These are phyloP conservation scores for Globisporangium abappressorium DNA, from an alignment of 352 stramenopile species.

Conservation along the genomic window DNA sequence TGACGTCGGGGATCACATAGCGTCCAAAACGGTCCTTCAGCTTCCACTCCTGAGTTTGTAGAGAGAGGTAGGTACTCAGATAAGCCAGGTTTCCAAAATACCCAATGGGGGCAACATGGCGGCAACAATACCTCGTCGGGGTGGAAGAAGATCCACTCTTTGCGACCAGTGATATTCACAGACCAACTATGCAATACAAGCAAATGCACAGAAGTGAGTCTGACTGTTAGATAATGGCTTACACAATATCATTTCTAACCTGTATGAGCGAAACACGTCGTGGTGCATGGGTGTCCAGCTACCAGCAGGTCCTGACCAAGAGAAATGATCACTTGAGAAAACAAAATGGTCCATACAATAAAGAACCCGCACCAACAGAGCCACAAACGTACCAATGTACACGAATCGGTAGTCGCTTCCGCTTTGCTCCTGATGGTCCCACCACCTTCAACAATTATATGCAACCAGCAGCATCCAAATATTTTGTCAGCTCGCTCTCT, in stretches of 20 bases:
- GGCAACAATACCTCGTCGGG: constrained; percentile 69
- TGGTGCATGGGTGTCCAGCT: constrained; percentile 93
- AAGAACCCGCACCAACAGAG: not conserved
- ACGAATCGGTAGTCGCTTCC: constrained; percentile 95
- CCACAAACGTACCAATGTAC: constrained; percentile 81
- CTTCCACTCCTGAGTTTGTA: constrained; percentile 54
- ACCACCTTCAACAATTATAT: constrained; percentile 43
- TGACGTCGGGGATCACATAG: constrained; percentile 54
- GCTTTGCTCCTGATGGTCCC: constrained; percentile 61
- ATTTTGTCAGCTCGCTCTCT: not conserved
- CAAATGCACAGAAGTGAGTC: not conserved
- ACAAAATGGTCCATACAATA: not conserved
- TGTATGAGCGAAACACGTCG: constrained; percentile 96
- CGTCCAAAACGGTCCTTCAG: constrained; percentile 71
- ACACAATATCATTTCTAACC: constrained; percentile 25
- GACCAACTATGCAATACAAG: constrained; percentile 80
- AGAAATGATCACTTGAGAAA: not conserved
- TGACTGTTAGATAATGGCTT: not conserved
- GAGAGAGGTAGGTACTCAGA: not conserved
- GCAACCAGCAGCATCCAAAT: not conserved
- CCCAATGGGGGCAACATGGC: not conserved
- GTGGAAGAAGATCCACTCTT: constrained; percentile 92
- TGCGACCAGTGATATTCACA: constrained; percentile 94
- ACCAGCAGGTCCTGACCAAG: constrained; percentile 60
- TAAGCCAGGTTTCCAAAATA: not conserved